Evolutionary conservation across 108 stramenopile genomes (phyloP), one percentile per base, ranked within the genome.

Genomic region (Schizochytrium sp.): DNA sequence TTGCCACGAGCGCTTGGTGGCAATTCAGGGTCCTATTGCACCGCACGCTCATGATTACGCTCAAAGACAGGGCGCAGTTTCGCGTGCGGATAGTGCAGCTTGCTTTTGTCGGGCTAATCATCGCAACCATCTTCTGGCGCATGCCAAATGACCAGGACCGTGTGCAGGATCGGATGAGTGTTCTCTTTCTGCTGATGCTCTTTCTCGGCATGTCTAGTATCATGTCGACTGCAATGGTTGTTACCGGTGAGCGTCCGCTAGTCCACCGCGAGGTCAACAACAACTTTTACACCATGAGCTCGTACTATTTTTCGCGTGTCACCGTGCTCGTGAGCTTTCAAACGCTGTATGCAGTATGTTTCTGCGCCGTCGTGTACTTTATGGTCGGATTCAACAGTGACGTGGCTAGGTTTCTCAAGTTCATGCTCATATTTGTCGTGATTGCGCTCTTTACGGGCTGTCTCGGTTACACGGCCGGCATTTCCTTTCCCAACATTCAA

Each of bases 141-240:
- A 53, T 83, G 76, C 48, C 45, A 23, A 8, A 83, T 6, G 28
- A 21, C 23, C 76, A 83, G 28, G 76, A 28, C n/a, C 76, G 76
- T 12, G 76, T 83, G 19, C 76, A 83, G 51, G 76, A 83, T 45
- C 76, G 76, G 8, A 18, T 83, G 0, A 53, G 48, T 12, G 76
- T 83, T 0, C 76, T 83, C 76, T 83, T 83, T 45, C 45, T 83
- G 3, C 48, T 83, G 10, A 47, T 83, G 76, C 51, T 83, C 48
- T 83, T 83, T 83, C 76, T 83, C 48, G 76, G 76, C 23, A 83
- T 83, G 76, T 83, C 76, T 4, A 53, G 48, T 23, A 83, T 83
- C 4, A 83, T 83, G 76, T 83, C 76, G 16, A 83, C 76, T 45
- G 76, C 76, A 12, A 53, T 83, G 76, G 76, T 53, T 4, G 76